Evolutionary conservation across 257 asterid genomes (phyloP).

Genomic region (Penstemon davidsonii): DNA sequence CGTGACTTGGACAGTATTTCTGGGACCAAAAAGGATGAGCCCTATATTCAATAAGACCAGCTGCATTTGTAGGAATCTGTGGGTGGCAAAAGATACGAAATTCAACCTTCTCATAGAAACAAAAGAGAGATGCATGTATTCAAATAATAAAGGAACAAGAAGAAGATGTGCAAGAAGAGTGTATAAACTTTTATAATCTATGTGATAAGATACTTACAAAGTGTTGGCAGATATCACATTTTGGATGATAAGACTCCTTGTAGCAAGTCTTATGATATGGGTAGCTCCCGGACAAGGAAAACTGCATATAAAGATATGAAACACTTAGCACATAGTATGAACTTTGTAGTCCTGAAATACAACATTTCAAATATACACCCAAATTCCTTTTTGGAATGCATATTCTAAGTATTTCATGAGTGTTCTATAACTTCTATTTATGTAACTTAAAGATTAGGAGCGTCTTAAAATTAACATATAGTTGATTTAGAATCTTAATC

Average conservation of each 20-base stretch:
- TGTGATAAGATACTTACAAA: constrained; percentile 51
- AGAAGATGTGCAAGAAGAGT: not conserved
- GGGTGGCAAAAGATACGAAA: constrained; percentile 17
- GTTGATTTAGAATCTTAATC: too few relatives aligned
- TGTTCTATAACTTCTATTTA: too few relatives aligned
- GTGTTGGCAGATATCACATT: constrained; percentile 76
- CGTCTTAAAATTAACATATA: too few relatives aligned
- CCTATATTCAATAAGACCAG: constrained; percentile 75
- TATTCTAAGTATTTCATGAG: too few relatives aligned
- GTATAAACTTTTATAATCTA: constrained; percentile 6
- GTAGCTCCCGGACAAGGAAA: constrained; percentile 51
- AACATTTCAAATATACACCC: not conserved
- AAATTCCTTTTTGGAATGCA: too few relatives aligned
- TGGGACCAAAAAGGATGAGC: constrained; percentile 87
- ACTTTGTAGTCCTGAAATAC: not conserved
- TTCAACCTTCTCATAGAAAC: constrained; percentile 24
- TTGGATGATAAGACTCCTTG: constrained; percentile 71
- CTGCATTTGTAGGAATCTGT: constrained; percentile 69
- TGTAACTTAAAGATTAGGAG: too few relatives aligned
- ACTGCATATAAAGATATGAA: constrained; percentile 45
- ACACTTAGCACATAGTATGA: not conserved
- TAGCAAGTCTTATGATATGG: constrained; percentile 82
- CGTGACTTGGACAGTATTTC: constrained; percentile 90
- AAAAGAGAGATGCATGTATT: not conserved
- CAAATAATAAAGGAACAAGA: not conserved